These are phyloP conservation scores for Achlya hypogyna DNA, from an alignment of 352 stramenopile genomes.

Conservation along the genomic window DNA sequence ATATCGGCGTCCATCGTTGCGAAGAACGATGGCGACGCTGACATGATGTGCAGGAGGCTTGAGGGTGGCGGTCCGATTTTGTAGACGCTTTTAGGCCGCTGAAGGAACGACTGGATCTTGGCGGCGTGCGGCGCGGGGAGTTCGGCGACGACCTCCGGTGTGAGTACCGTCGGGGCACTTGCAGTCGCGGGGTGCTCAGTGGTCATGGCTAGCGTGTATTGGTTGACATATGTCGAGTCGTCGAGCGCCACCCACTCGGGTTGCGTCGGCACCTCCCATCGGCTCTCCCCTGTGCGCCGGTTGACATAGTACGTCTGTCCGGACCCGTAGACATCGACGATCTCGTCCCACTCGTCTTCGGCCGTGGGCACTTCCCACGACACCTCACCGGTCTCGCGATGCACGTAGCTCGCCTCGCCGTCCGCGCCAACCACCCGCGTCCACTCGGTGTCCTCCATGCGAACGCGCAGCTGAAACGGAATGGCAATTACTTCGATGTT, in stretches of 20 bases:
- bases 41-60: neutral
- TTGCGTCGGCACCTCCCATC: constrained; percentile 31
- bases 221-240: neutral
- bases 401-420: constrained; percentile 40
- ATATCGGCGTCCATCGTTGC: neutral
- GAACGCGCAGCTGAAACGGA: too few species aligned
- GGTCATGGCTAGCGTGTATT: neutral
- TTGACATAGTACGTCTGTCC: constrained; percentile 47
- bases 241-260: neutral
- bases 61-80: neutral
- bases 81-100: neutral
- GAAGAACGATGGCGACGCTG: neutral
- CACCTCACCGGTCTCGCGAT: constrained; percentile 39
- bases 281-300: constrained; percentile 39
- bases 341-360: neutral
- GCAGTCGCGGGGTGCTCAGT: neutral
- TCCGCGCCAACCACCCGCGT: constrained; percentile 21
- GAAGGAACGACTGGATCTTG: neutral
- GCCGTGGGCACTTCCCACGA: constrained; percentile 31
- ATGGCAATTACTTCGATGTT: too few species aligned
- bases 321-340: constrained; percentile 27
- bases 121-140: constrained; percentile 39
- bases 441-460: too few species aligned
- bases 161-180: constrained; percentile 25
- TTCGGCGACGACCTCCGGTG: constrained; percentile 51